Conservation (phyloP, 495 filamentous ascomycete genomes). For the Aspergillus affinis region DNA sequence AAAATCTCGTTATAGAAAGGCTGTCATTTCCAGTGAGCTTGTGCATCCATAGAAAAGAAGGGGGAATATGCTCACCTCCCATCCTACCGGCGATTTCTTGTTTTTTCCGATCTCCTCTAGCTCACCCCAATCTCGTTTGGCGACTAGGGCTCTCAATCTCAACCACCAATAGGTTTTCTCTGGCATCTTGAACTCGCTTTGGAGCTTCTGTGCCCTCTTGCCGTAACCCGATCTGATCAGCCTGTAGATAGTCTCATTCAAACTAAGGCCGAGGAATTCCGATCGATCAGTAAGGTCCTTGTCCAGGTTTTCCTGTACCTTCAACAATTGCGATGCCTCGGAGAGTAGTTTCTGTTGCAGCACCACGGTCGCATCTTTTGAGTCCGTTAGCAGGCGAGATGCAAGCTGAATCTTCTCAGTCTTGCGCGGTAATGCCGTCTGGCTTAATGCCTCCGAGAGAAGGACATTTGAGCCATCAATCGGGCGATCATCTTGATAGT, state of each 20-base stretch:
- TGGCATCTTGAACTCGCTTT: constrained; percentile 87
- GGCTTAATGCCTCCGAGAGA: constrained; percentile 71
- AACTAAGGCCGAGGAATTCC: constrained; percentile 77
- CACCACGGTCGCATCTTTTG: constrained; percentile 65
- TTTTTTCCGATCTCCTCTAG: constrained; percentile 74
- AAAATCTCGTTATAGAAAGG: constrained; percentile 91
- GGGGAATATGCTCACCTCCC: constrained; percentile 65
- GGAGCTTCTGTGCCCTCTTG: constrained; percentile 79
- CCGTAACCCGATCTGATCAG: constrained; percentile 72
- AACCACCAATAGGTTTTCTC: constrained; percentile 92
- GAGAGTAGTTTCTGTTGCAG: constrained; percentile 74
- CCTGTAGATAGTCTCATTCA: constrained; percentile 89
- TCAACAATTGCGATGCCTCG: constrained; percentile 76
- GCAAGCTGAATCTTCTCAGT: constrained; percentile 85
- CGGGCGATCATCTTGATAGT: constrained; percentile 95
- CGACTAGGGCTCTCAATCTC: constrained; percentile 82
- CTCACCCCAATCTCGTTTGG: constrained; percentile 86
- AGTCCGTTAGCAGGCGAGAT: constrained; percentile 75
- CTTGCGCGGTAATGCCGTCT: constrained; percentile 60
- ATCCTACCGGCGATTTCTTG: constrained; percentile 89
- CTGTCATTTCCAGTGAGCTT: constrained; percentile 41
- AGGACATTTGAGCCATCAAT: constrained; percentile 87
- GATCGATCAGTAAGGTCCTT: constrained; percentile 64
- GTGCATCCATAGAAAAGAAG: constrained; percentile 14
- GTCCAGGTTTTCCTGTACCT: constrained; percentile 80